Percentiles rank a stretch among this genome's conserved stretches.
Conservation (phyloP, 2,329 filamentous ascomycete genomes). For the Hypoxylon sp. region DNA sequence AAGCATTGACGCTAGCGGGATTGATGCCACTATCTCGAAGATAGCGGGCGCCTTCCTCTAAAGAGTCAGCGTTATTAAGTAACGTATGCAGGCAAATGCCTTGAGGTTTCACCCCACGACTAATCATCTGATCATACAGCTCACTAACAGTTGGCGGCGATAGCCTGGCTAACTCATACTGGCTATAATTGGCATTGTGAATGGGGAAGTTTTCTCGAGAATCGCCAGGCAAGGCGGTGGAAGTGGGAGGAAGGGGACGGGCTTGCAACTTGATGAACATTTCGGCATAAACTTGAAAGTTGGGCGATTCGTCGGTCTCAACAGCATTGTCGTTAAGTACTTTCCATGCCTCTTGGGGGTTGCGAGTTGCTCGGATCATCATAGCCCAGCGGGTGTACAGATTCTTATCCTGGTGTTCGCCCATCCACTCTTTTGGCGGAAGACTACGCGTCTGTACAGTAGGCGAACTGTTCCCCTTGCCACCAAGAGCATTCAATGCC, state of each 20-base stretch:
- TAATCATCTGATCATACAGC: constrained; percentile 67
- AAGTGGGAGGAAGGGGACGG: constrained; percentile 40
- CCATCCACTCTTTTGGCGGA: constrained; percentile 46
- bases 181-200: constrained; percentile 65
- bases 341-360: constrained; percentile 68
- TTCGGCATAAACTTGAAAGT: constrained; percentile 64
- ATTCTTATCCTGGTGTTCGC: constrained; percentile 44
- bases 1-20: constrained; percentile 28
- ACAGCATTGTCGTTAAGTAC: constrained; percentile 39
- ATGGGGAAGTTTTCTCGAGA: constrained; percentile 62
- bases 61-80: constrained; percentile 59
- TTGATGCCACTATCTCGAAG: constrained; percentile 55
- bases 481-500: constrained; percentile 62
- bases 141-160: constrained; percentile 65
- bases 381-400: constrained; percentile 60
- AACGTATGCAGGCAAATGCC: constrained; percentile 64
- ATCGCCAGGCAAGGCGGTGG: constrained; percentile 65
- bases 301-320: constrained; percentile 39
- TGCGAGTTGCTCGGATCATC: constrained; percentile 65
- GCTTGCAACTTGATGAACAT: constrained; percentile 68
- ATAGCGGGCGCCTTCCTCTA: constrained; percentile 59
- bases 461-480: constrained; percentile 60
- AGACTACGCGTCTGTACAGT: constrained; percentile 63
- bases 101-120: constrained; percentile 57
- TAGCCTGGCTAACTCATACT: constrained; percentile 71